Base-by-base conservation (phyloP, 768 basidiomycete species). In the Paxillus ammoniavirescens region DNA sequence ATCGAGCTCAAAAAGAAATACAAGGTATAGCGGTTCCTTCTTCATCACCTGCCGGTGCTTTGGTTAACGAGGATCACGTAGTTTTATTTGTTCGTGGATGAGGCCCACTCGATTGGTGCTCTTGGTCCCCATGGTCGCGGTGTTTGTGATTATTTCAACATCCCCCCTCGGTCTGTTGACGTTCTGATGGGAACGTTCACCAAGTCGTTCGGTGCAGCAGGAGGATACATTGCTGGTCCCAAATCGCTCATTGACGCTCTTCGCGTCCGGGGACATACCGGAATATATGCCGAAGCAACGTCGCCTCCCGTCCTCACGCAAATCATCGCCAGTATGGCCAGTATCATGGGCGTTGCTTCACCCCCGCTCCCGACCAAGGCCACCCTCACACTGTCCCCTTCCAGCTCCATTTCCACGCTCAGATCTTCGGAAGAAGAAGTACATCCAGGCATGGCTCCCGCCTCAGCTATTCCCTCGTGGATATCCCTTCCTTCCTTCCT, bases 171-270 rank as follows among this genome's bases (percentile, higher is more conserved):
- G 3, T 77, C 78, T 8, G 81, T 98, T 58, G 97, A 99, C 65
- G 80, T 99, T 57, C 82, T 97, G 57, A 99, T 99, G 97, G 97
- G 97, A 46, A 99, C 97, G 0, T 97, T 99, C 71, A 99, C 96
- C 23, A 93, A 92, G 70, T 92, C 91, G 0, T 95, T 95, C 63
- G 93, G 92, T 50, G 90, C 93, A 1, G 89, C 94, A 0, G 96
- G 96, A 43, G 96, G 97, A 3, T 98, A 98, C 73, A 87, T 99
- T 56, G 81, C 95, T 4, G 95, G 94, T 7, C 83, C 74, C 61
- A 94, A 91, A 64, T 69, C 75, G 2, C 75, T 96, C 55, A 87
- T 98, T 58, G 87, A 93, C 60, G 77, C 84, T 5, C 79, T 99
- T 8, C 90, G 95, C 13, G 64, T 93, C 21, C 80, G 83, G 43